These are phyloP conservation scores for Penicillium bialowiezense DNA, from an alignment of 495 filamentous ascomycete genomes.

Conservation along the genomic window DNA sequence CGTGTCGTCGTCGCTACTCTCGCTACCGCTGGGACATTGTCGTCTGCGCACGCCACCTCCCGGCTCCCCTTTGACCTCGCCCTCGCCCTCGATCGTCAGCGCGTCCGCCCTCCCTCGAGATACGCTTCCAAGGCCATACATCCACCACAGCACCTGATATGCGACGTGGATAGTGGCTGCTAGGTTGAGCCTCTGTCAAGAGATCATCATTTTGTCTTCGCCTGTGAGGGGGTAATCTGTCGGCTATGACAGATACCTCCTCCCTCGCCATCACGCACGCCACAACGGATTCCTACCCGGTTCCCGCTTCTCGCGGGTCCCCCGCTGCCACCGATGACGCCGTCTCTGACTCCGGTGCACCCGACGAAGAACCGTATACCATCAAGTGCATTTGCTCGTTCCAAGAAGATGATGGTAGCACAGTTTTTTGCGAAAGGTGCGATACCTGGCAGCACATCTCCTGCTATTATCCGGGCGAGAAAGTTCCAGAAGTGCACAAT, in stretches of 20 bases:
- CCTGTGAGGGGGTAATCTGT: slow-evolving; percentile 58
- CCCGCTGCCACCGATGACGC: slow-evolving; percentile 55
- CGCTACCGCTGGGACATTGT: neutral
- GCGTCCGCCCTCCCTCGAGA: slow-evolving; percentile 3
- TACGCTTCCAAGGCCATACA: neutral
- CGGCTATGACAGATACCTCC: slow-evolving; percentile 91
- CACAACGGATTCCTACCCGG: slow-evolving; percentile 61
- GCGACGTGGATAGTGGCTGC: slow-evolving; percentile 32
- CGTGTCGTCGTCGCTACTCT: slow-evolving; percentile 7
- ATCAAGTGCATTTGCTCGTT: slow-evolving; percentile 98
- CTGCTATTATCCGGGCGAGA: slow-evolving; percentile 81
- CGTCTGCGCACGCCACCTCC: neutral
- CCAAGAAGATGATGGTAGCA: slow-evolving; percentile 92
- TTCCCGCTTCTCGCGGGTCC: slow-evolving; percentile 53
- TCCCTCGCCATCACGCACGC: slow-evolving; percentile 59
- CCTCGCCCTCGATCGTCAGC: neutral
- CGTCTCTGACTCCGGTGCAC: slow-evolving; percentile 49
- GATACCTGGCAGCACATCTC: slow-evolving; percentile 98
- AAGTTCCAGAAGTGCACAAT: slow-evolving; percentile 77
- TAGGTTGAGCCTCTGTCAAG: slow-evolving; percentile 20
- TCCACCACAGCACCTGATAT: slow-evolving; percentile 26
- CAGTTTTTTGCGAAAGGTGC: slow-evolving; percentile 92
- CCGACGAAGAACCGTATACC: slow-evolving; percentile 81
- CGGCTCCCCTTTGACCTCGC: slow-evolving; percentile 8
- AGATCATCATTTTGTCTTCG: slow-evolving; percentile 23